These are phyloP conservation scores for Pseudozyma tsukubaensis DNA, from an alignment of 1,284 basidiomycete species.

Conservation along the genomic window DNA sequence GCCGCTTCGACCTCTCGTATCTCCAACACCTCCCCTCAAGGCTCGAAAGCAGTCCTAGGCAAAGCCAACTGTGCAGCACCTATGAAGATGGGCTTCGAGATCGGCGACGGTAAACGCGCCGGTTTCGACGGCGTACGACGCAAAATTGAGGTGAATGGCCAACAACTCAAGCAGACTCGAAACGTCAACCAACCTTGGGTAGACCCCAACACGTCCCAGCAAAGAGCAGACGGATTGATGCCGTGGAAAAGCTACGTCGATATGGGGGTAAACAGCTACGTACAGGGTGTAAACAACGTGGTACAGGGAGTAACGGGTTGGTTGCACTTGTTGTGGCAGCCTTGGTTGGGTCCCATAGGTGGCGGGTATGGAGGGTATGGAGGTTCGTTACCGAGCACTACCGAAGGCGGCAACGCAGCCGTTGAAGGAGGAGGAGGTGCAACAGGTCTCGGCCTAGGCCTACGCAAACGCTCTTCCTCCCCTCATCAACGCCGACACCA, in stretches of 20 bases:
- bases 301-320: too few relatives aligned
- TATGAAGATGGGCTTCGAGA: constrained; percentile 11
- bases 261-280: background rate
- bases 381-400: too few relatives aligned
- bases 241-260: constrained; percentile 19
- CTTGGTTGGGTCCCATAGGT: too few relatives aligned
- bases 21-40: background rate
- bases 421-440: too few relatives aligned
- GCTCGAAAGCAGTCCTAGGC: constrained; percentile 1
- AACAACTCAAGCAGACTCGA: background rate
- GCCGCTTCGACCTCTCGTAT: background rate
- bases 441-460: background rate
- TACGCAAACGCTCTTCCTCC: background rate
- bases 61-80: background rate
- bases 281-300: background rate
- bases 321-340: too few relatives aligned
- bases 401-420: too few relatives aligned
- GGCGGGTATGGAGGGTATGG: too few relatives aligned
- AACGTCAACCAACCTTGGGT: background rate
- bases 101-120: constrained; percentile 3
- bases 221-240: background rate
- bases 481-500: background rate
- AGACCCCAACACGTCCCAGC: background rate
- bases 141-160: background rate
- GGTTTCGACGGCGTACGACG: constrained; percentile 4